Conservation (phyloP, 2,329 filamentous ascomycete genomes). For the Colletotrichum eremochloae region DNA sequence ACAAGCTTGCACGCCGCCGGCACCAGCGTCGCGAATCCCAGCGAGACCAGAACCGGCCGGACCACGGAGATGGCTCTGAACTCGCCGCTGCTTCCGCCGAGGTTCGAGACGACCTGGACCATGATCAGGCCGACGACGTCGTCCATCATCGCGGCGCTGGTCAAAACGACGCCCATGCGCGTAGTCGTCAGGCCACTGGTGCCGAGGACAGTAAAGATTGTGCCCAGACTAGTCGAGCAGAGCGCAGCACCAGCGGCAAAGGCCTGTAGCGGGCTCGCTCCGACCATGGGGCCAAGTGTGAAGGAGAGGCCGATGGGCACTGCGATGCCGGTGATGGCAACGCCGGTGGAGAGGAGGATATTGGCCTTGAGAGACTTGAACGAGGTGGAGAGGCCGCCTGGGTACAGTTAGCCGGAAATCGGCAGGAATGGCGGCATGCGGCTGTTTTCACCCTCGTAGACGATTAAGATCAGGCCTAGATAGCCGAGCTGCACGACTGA, state of each 20-base stretch:
- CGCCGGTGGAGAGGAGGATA: slow-evolving; percentile 68
- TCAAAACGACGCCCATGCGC: slow-evolving; percentile 72
- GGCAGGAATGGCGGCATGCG: background rate
- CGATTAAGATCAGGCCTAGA: slow-evolving; percentile 77
- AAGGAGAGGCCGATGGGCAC: slow-evolving; percentile 77
- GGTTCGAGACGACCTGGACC: slow-evolving; percentile 79
- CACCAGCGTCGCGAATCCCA: slow-evolving; percentile 63
- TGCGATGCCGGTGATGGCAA: slow-evolving; percentile 76
- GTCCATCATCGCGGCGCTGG: slow-evolving; percentile 84
- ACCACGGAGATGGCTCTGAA: slow-evolving; percentile 55
- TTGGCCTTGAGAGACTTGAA: slow-evolving; percentile 70
- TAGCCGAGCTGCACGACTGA: slow-evolving; percentile 77
- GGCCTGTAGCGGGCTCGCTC: slow-evolving; percentile 69
- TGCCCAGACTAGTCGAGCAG: slow-evolving; percentile 81
- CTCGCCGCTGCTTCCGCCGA: slow-evolving; percentile 56
- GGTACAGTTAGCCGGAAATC: background rate
- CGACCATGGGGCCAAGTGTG: slow-evolving; percentile 62
- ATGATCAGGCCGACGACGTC: slow-evolving; percentile 84
- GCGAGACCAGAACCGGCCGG: slow-evolving; percentile 60
- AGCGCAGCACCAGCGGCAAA: slow-evolving; percentile 82
- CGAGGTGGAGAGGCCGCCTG: slow-evolving; percentile 70
- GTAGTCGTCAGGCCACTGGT: slow-evolving; percentile 58
- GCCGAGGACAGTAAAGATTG: slow-evolving; percentile 69
- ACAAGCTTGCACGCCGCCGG: slow-evolving; percentile 62
- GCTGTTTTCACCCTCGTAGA: slow-evolving; percentile 71